A percentile compares a stretch with the other conserved stretches of the same genome.
These are phyloP conservation scores for Candida neerlandica DNA, from an alignment of 1,139 yeast species.

Conservation along the genomic window DNA sequence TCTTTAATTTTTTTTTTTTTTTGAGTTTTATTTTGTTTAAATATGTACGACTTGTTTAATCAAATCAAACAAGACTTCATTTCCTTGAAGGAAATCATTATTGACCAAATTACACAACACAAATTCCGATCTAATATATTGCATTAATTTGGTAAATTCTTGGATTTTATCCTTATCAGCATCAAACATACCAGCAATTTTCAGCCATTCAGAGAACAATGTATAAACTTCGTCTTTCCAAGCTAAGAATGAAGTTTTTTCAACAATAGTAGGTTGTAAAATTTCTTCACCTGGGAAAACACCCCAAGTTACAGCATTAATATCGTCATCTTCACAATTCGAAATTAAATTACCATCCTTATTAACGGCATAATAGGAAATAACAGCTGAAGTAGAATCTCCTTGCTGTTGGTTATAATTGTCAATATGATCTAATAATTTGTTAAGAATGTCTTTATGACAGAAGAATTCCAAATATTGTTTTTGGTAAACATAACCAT, in stretches of 20 bases:
- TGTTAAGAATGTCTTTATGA: slow-evolving; percentile 55
- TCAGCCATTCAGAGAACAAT: slow-evolving; percentile 79
- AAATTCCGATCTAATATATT: slow-evolving; percentile 57
- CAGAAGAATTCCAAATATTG: slow-evolving; percentile 85
- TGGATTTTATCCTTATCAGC: slow-evolving; percentile 31
- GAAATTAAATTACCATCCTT: slow-evolving; percentile 57
- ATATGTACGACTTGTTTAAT: slow-evolving; percentile 21
- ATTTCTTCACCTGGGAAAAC: slow-evolving; percentile 92
- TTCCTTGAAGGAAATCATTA: slow-evolving; percentile 68
- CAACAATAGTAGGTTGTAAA: slow-evolving; percentile 92
- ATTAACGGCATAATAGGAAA: slow-evolving; percentile 83
- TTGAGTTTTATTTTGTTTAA: neutral
- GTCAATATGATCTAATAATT: slow-evolving; percentile 41
- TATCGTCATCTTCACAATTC: slow-evolving; percentile 74
- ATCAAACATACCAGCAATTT: slow-evolving; percentile 46
- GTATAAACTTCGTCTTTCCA: slow-evolving; percentile 97
- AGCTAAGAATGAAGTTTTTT: slow-evolving; percentile 81
- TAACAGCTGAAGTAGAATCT: slow-evolving; percentile 42
- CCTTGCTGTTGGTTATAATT: slow-evolving; percentile 37
- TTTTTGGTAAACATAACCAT: slow-evolving; percentile 92
- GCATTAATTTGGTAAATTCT: slow-evolving; percentile 45
- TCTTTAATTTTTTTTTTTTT: neutral
- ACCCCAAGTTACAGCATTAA: slow-evolving; percentile 98
- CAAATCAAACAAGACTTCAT: slow-evolving; percentile 50
- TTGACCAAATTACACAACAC: slow-evolving; percentile 87